Percentiles rank a stretch among this genome's conserved stretches.
Conservation (phyloP, 2,329 filamentous ascomycete genomes). For the Ophiocordyceps camponoti-saundersi region DNA sequence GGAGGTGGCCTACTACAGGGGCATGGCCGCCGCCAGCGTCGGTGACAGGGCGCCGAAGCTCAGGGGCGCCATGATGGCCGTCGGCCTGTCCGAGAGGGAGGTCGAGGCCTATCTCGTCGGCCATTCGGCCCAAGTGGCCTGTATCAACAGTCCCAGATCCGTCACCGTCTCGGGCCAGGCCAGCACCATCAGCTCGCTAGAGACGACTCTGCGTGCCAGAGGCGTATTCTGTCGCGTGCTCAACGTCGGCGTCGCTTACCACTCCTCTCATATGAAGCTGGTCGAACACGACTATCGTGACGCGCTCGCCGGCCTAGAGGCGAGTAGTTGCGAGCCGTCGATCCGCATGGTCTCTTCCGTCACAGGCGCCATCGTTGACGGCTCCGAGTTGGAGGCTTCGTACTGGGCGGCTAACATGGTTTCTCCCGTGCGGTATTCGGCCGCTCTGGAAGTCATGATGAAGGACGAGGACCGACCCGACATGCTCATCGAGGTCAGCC, state of each 20-base stretch:
- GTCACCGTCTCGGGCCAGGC: slow-evolving; percentile 25
- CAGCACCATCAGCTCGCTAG: slow-evolving; percentile 13
- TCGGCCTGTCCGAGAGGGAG: slow-evolving; percentile 15
- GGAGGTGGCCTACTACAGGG: slow-evolving; percentile 24
- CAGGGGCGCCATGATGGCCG: slow-evolving; percentile 24
- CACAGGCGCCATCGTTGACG: slow-evolving; percentile 11
- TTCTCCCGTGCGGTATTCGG: slow-evolving; percentile 24
- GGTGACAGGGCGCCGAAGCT: slow-evolving; percentile 9
- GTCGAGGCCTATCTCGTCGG: slow-evolving; percentile 10
- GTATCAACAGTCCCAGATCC: slow-evolving; percentile 25
- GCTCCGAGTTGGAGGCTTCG: slow-evolving; percentile 10
- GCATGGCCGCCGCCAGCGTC: slow-evolving; percentile 16
- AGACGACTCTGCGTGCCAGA: slow-evolving; percentile 12
- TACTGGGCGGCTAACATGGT: slow-evolving; percentile 32
- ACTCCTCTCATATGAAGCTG: slow-evolving; percentile 25
- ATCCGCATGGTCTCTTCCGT: slow-evolving; percentile 24
- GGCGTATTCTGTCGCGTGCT: slow-evolving; percentile 18
- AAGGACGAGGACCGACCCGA: slow-evolving; percentile 12
- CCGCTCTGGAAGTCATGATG: slow-evolving; percentile 20
- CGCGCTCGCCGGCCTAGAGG: slow-evolving; percentile 8
- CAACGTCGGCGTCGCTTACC: slow-evolving; percentile 22
- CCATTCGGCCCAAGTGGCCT: slow-evolving; percentile 19
- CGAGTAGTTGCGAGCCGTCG: slow-evolving; percentile 4
- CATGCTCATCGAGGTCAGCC: slow-evolving; percentile 24
- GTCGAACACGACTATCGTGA: slow-evolving; percentile 19